Percentiles rank a stretch among this genome's conserved stretches.
Evolutionary conservation across 768 basidiomycete genomes (phyloP).

Genomic region (Lactarius akahatsu): DNA sequence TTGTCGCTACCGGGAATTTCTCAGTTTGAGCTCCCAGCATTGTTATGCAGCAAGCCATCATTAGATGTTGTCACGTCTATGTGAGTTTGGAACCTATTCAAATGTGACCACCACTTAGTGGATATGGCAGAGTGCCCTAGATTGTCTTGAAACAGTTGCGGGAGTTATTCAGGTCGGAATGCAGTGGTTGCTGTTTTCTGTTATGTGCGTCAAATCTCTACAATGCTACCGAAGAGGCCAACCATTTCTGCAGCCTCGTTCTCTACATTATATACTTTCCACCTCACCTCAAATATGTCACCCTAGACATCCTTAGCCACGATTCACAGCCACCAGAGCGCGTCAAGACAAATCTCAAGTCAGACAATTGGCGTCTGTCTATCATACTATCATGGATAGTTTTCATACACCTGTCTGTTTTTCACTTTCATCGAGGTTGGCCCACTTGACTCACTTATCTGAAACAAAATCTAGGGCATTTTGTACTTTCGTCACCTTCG

Average conservation of each 20-base stretch:
- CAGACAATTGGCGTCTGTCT: slow-evolving; percentile 76
- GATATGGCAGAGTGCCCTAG: slow-evolving; percentile 53
- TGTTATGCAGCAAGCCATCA: slow-evolving; percentile 78
- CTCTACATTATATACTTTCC: slow-evolving; percentile 95
- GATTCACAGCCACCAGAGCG: slow-evolving; percentile 44
- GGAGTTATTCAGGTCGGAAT: slow-evolving; percentile 79
- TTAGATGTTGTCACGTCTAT: slow-evolving; percentile 76
- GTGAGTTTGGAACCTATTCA: slow-evolving; percentile 46
- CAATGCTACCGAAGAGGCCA: background rate
- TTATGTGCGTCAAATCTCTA: slow-evolving; percentile 62
- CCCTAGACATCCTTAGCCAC: slow-evolving; percentile 43
- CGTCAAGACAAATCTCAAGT: slow-evolving; percentile 52
- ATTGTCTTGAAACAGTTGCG: slow-evolving; percentile 75
- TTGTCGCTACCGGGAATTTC: slow-evolving; percentile 11
- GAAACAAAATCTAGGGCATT: slow-evolving; percentile 45
- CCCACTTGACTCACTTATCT: slow-evolving; percentile 16
- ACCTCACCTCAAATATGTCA: slow-evolving; percentile 68
- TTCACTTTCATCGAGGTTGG: slow-evolving; percentile 5
- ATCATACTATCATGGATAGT: slow-evolving; percentile 72
- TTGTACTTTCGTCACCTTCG: slow-evolving; percentile 57
- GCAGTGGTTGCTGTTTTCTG: slow-evolving; percentile 81
- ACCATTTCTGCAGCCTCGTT: slow-evolving; percentile 56
- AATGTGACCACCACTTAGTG: slow-evolving; percentile 5
- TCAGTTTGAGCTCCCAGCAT: slow-evolving; percentile 49
- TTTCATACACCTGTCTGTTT: slow-evolving; percentile 68